These are phyloP conservation scores for Fusarium avenaceum DNA, from an alignment of 2,329 filamentous ascomycete genomes.

Conservation along the genomic window DNA sequence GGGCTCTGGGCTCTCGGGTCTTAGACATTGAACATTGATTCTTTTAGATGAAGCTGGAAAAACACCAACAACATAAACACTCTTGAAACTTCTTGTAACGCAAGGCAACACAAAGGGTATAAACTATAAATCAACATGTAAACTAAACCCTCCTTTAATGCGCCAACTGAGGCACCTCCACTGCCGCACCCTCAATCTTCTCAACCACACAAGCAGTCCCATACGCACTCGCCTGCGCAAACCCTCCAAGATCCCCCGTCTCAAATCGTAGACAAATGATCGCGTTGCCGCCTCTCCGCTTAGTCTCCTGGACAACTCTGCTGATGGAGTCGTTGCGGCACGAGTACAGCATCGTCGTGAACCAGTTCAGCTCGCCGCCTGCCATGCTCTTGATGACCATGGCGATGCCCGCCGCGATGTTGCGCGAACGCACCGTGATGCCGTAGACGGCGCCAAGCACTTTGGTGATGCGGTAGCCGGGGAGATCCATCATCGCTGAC, in stretches of 20 bases:
- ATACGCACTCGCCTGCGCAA: slow-evolving; percentile 71
- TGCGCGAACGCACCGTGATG: slow-evolving; percentile 69
- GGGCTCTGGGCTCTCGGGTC: no score
- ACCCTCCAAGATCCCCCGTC: slow-evolving; percentile 66
- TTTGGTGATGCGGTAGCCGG: slow-evolving; percentile 69
- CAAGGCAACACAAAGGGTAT: background rate
- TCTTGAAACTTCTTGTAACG: background rate
- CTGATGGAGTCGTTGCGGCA: slow-evolving; percentile 71
- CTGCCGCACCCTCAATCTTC: slow-evolving; percentile 60
- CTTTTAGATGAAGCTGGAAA: slow-evolving; percentile 1
- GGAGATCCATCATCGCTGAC: slow-evolving; percentile 71
- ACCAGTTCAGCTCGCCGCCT: slow-evolving; percentile 71
- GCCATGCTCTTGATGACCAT: slow-evolving; percentile 70
- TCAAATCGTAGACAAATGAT: slow-evolving; percentile 72
- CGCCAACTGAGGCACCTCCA: slow-evolving; percentile 48
- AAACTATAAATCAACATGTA: background rate
- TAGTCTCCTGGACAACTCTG: slow-evolving; percentile 68
- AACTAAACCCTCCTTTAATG: background rate
- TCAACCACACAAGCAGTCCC: slow-evolving; percentile 71
- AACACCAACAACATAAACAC: background rate
- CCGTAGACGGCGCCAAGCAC: slow-evolving; percentile 72
- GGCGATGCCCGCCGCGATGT: slow-evolving; percentile 68
- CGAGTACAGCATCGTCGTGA: slow-evolving; percentile 70
- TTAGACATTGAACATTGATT: no score
- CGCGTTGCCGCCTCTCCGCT: slow-evolving; percentile 70